phyloP scores from a whole-genome alignment of 331 rosid genomes.

The Prunus yedoensis region DNA sequence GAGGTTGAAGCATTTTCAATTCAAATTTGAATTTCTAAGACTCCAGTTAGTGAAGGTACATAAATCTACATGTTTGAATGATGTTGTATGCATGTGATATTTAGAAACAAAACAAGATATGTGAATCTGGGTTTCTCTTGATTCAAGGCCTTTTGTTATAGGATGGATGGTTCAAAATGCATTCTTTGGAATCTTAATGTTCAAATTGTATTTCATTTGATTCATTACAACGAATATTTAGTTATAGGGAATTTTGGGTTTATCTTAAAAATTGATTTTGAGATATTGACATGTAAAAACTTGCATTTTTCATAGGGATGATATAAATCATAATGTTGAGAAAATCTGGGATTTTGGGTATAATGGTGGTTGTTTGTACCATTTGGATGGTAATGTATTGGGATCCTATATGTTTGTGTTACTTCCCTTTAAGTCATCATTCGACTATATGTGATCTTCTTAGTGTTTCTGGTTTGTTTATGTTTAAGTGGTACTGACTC shows the following conservation, averaged over 20 bases:
- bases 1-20: constrained; percentile 17
- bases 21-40: constrained; percentile 16
- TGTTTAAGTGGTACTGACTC: constrained; percentile 15
- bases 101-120: not conserved
- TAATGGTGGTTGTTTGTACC: not conserved
- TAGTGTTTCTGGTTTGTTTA: not conserved
- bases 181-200: not conserved
- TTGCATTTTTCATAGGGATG: not conserved
- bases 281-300: not conserved
- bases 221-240: not conserved
- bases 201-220: not conserved
- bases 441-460: not conserved
- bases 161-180: not conserved
- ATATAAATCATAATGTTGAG: not conserved
- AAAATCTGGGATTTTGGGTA: not conserved
- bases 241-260: not conserved
- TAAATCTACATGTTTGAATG: not conserved
- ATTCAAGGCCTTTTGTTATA: not conserved
- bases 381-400: not conserved
- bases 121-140: constrained; percentile 5
- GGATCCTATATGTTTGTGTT: not conserved
- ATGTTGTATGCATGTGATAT: constrained; percentile 4
- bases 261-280: not conserved
- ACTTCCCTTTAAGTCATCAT: not conserved
- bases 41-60: constrained; percentile 11